A percentile compares a stretch with the other conserved stretches of the same genome.
phyloP scores from a whole-genome alignment of 2,329 filamentous ascomycete species.

The Drechslerella stenobrocha region DNA sequence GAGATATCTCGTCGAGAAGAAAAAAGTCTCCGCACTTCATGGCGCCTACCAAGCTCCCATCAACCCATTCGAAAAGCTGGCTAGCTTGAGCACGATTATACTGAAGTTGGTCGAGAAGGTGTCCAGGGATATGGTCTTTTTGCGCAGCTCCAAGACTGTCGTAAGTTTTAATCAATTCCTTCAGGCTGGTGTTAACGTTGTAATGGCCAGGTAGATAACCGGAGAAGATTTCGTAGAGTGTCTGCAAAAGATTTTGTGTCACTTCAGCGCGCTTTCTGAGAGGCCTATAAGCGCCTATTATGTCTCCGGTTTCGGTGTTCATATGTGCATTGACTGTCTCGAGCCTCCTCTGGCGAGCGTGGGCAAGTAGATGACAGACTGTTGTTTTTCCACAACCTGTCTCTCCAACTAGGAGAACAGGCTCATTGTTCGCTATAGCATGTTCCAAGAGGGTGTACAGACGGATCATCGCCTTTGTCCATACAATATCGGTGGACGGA shows the following conservation, averaged over 20 bases:
- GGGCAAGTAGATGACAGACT: constrained; percentile 86
- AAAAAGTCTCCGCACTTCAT: constrained; percentile 92
- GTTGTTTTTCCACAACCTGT: constrained; percentile 98
- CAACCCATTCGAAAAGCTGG: constrained; percentile 92
- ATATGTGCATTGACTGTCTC: constrained; percentile 96
- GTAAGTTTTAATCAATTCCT: constrained; percentile 65
- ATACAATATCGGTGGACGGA: constrained; percentile 66
- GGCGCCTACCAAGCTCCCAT: constrained; percentile 88
- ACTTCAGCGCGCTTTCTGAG: constrained; percentile 80
- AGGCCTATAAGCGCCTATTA: constrained; percentile 92
- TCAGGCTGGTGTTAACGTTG: constrained; percentile 58
- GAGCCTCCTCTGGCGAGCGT: constrained; percentile 73
- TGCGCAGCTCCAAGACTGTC: constrained; percentile 60
- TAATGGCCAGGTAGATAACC: constrained; percentile 45
- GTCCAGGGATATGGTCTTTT: constrained; percentile 59
- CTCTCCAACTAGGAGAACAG: constrained; percentile 90
- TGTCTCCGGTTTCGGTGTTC: constrained; percentile 94
- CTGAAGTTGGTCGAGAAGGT: constrained; percentile 58
- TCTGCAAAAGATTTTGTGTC: constrained; percentile 66
- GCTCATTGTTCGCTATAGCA: constrained; percentile 86
- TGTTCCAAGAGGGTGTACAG: constrained; percentile 86
- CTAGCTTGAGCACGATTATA: constrained; percentile 67
- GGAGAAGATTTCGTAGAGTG: constrained; percentile 61
- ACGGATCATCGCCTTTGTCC: constrained; percentile 92
- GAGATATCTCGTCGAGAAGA: constrained; percentile 93